Conservation (phyloP, 805 yeast species). For the Kurtzmaniella cleridarum region DNA sequence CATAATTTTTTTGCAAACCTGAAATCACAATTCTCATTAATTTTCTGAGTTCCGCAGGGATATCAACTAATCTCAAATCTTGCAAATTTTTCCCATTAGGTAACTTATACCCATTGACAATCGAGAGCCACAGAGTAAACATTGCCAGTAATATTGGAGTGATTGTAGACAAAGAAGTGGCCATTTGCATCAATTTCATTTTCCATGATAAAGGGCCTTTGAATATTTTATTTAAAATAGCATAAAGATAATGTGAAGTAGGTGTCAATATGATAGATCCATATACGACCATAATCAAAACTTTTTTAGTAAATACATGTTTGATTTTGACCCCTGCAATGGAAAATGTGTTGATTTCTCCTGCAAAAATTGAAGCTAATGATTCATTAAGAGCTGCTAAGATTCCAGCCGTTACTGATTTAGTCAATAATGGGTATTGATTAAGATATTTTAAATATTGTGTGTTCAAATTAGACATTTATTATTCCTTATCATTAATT, state of each 20-base stretch:
- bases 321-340: slow-evolving; percentile 20
- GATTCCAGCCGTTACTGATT: slow-evolving; percentile 50
- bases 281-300: slow-evolving; percentile 50
- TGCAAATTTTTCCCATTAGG: slow-evolving; percentile 3
- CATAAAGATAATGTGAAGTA: slow-evolving; percentile 49
- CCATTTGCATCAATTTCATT: slow-evolving; percentile 44
- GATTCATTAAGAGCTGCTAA: slow-evolving; percentile 55
- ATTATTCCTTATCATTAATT: no score
- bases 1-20: slow-evolving; percentile 39
- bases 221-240: slow-evolving; percentile 38
- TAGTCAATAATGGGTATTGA: slow-evolving; percentile 53
- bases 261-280: slow-evolving; percentile 56
- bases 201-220: slow-evolving; percentile 28
- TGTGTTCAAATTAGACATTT: slow-evolving; percentile 13
- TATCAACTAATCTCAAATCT: slow-evolving; percentile 2
- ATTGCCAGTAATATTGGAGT: slow-evolving; percentile 49
- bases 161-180: slow-evolving; percentile 46
- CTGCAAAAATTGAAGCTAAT: slow-evolving; percentile 47
- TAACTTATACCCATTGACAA: slow-evolving; percentile 38
- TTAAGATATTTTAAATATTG: slow-evolving; percentile 34
- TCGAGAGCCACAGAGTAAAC: slow-evolving; percentile 48
- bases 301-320: slow-evolving; percentile 40
- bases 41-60: slow-evolving; percentile 11
- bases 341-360: slow-evolving; percentile 30
- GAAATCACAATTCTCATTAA: slow-evolving; percentile 15